Base-by-base conservation (phyloP, 345 rosid genomes). In the Populus tremula region DNA sequence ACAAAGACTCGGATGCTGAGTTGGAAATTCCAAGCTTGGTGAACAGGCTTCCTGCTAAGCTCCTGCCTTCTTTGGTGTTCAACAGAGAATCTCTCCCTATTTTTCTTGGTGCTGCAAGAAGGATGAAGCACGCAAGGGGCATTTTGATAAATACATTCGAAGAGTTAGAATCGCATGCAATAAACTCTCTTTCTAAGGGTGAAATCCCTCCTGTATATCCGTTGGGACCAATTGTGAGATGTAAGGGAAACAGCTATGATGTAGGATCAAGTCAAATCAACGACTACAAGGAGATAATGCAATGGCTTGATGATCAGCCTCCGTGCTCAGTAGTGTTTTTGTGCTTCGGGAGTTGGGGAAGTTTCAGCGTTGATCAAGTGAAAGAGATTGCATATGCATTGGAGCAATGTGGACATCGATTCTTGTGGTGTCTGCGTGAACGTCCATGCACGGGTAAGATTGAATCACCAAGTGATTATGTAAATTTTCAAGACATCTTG, bases 271-370 rank as follows among this genome's bases (percentile, higher is more conserved):
- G 36, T 25, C 6, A 38, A 5, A 68, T 69, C 70, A 31, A 41
- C 45, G 45, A 10, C 45, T 41, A 10, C 45, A 41, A 10, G 45
- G 45, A 41, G 13, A 41, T 41, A 41, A 41, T 68, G 74, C 43
- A 67, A 3, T 79, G 82, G 82, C 78, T 79, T 5, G 81, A 79
- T 69, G 61, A 67, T 38, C 81, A 79, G 62, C 73, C 73, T 4
- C n/a, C 18, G 1, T 67, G 23, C 5, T 79, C 82, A 0, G 78
- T 79, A 3, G 69, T 79, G 63, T 79, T 79, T 43, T 53, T 79
- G 17, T 79, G 82, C 25, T 79, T 79, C 25, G 74, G 78, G 31
- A 79, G 78, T 64, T 35, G 27, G 72, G 82, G 82, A 59, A n/a
- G 64, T n/a, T 74, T 73, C 64, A 25, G 39, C 14, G 64, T 21